Evolutionary conservation across 345 rosid genomes (phyloP).

Genomic region (Orychophragmus violaceus): DNA sequence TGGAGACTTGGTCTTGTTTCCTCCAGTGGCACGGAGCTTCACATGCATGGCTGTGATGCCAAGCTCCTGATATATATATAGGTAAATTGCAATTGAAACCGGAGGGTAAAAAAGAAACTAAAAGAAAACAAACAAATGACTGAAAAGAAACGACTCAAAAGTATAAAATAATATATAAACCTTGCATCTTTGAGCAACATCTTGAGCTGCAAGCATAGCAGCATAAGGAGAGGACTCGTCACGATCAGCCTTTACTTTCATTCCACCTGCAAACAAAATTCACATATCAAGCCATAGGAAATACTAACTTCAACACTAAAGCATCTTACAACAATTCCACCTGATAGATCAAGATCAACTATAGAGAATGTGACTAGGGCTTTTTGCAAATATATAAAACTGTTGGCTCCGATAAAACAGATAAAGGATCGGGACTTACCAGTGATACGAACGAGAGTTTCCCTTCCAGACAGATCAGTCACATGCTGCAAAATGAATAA

Average conservation of each 20-base stretch:
- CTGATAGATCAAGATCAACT: not conserved
- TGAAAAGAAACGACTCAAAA: not conserved
- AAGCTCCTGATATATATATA: conserved; percentile 56
- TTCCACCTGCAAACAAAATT: conserved; percentile 48
- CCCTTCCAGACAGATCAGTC: conserved; percentile 82
- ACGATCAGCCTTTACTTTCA: conserved; percentile 94
- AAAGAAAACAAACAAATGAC: not conserved
- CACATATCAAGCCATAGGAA: not conserved
- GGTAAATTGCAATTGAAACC: not conserved
- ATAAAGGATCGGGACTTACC: conserved; percentile 30
- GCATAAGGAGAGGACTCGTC: conserved; percentile 84
- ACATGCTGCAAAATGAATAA: conserved; percentile 51
- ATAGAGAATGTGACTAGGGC: not conserved
- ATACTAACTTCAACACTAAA: not conserved
- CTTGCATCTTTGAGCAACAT: conserved; percentile 77
- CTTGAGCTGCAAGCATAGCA: conserved; percentile 89
- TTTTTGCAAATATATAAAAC: not conserved
- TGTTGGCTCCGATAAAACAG: not conserved
- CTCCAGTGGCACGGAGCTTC: conserved; percentile 83
- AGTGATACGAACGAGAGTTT: conserved; percentile 78
- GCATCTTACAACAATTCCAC: not conserved
- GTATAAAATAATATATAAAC: conserved; percentile 14
- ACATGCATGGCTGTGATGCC: conserved; percentile 82
- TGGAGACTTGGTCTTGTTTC: conserved; percentile 89
- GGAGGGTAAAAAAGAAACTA: not conserved